Percentiles rank a stretch among this genome's conserved stretches.
These are phyloP conservation scores for Nemania serpens DNA, from an alignment of 2,329 filamentous ascomycete genomes.

Conservation along the genomic window DNA sequence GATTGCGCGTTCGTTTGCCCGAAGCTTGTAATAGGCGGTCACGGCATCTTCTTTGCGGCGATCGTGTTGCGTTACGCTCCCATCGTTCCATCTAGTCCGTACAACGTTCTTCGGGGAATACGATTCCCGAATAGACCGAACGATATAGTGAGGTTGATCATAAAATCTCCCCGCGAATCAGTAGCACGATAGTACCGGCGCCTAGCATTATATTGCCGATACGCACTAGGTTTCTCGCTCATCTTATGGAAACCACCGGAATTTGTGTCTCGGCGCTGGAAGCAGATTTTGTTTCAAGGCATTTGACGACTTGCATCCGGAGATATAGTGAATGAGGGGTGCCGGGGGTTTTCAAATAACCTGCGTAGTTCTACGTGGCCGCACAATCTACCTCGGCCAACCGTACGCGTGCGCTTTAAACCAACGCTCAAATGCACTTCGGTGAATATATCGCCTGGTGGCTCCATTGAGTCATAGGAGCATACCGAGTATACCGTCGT, in stretches of 20 bases:
- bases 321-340: too few relatives aligned
- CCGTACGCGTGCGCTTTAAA: background rate
- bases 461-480: background rate
- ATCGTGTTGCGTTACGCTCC: background rate
- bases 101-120: slow-evolving; percentile 14
- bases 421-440: background rate
- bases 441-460: background rate
- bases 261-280: too few relatives aligned
- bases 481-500: background rate
- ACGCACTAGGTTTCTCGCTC: too few relatives aligned
- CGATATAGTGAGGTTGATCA: background rate
- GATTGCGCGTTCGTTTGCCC: slow-evolving; percentile 8
- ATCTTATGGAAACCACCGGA: too few relatives aligned
- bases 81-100: background rate
- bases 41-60: background rate
- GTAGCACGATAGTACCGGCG: too few relatives aligned
- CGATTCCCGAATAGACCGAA: background rate
- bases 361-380: background rate
- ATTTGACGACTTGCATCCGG: too few relatives aligned
- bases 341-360: background rate
- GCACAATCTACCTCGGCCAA: background rate
- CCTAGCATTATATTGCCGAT: too few relatives aligned
- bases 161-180: background rate
- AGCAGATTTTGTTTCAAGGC: too few relatives aligned
- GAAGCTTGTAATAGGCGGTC: background rate